These are phyloP conservation scores for Linnemannia zychae DNA, from an alignment of 192 early-diverging fungal species.

Conservation along the genomic window DNA sequence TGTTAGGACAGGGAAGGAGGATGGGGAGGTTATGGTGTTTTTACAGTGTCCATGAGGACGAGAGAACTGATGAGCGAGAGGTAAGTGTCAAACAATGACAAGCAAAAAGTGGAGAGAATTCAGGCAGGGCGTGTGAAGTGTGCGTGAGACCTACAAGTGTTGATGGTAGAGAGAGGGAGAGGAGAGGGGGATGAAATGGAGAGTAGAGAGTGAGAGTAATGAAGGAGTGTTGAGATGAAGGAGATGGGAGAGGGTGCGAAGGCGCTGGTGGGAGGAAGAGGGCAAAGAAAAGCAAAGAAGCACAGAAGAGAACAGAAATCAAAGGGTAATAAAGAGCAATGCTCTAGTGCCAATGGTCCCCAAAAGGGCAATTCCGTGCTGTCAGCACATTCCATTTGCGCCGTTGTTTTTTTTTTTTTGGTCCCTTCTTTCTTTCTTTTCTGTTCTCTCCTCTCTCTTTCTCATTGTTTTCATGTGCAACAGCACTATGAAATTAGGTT, in stretches of 20 bases:
- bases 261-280: not conserved
- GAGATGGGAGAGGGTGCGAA: too few species aligned
- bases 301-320: not conserved
- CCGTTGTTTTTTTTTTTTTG: not conserved
- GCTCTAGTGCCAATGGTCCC: not conserved
- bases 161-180: not conserved
- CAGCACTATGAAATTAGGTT: not conserved
- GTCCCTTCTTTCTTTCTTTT: not conserved
- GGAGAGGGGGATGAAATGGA: not conserved
- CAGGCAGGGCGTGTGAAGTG: not conserved
- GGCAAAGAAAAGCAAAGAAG: slow-evolving; percentile 3
- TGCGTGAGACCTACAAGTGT: not conserved
- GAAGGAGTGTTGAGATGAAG: not conserved
- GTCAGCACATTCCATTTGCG: not conserved
- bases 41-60: not conserved
- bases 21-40: not conserved
- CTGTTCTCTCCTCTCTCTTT: not conserved
- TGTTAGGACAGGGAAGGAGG: not conserved
- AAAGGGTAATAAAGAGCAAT: not conserved
- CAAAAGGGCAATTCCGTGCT: not conserved
- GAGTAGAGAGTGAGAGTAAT: not conserved
- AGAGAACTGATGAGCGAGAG: not conserved
- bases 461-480: not conserved
- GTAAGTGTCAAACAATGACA: not conserved
- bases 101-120: not conserved